Conservation (phyloP, 164 flowering plant species). For the Warburgia ugandensis region DNA sequence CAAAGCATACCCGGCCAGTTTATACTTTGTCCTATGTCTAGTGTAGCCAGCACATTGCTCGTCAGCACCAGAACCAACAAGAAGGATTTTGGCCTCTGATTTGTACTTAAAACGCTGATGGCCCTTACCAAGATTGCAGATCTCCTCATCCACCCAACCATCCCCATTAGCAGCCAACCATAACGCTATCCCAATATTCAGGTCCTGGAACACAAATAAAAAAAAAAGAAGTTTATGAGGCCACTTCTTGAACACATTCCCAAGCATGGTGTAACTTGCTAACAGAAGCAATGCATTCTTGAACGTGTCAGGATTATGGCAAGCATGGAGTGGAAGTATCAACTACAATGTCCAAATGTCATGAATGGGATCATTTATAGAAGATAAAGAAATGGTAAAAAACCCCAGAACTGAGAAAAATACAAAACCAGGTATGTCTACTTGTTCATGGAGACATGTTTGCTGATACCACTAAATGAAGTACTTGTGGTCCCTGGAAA, state of each 20-base stretch:
- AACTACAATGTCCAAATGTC: too few species aligned
- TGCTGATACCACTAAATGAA: too few species aligned
- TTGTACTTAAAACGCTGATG: slow-evolving; percentile 41
- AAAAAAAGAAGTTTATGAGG: not conserved
- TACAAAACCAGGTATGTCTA: too few species aligned
- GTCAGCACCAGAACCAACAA: slow-evolving; percentile 98
- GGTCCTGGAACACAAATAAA: slow-evolving; percentile 44
- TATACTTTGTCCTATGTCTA: slow-evolving; percentile 79
- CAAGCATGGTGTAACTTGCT: too few species aligned
- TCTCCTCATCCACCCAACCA: slow-evolving; percentile 58
- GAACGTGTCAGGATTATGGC: too few species aligned
- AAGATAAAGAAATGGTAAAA: too few species aligned
- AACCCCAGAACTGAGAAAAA: too few species aligned
- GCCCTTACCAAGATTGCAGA: slow-evolving; percentile 12
- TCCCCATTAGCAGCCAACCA: slow-evolving; percentile 94
- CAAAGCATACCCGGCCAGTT: slow-evolving; percentile 56
- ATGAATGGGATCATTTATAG: too few species aligned
- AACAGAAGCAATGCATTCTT: too few species aligned
- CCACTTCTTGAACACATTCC: not conserved
- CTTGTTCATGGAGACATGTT: too few species aligned
- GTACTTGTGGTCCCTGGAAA: too few species aligned
- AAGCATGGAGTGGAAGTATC: too few species aligned
- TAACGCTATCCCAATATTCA: slow-evolving; percentile 88
- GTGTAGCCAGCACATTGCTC: slow-evolving; percentile 99
- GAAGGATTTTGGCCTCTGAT: slow-evolving; percentile 66